Evolutionary conservation across 352 stramenopile genomes (phyloP), one percentile per base, ranked within the genome.

Genomic region (Globisporangium megalacanthum): DNA sequence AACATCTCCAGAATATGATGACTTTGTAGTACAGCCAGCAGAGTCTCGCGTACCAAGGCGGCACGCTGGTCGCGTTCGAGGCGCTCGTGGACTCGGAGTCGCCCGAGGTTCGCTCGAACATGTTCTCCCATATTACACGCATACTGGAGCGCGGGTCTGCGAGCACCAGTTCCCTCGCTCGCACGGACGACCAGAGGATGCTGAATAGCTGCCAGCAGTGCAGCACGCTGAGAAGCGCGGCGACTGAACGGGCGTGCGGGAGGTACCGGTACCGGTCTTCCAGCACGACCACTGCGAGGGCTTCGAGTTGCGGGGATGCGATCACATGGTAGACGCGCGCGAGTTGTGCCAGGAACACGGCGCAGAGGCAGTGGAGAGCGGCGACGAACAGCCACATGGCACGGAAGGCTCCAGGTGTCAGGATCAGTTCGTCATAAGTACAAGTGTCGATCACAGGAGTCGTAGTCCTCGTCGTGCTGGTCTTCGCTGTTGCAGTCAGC

Each of bases 121-220:
- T 6, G 41, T 9, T 46, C 14, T 20, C 15, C 6, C 20, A 10
- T 29, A 29, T 29, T 29, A 4, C 4, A 29, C 4, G 25, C 2
- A 19, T 14, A 20, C 14, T 19, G 15, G 42, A 47, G 9, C 8
- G 44, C n/a, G 5, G 19, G 25, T 55, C 17, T 6, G 44, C 35
- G 9, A 61, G n/a, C 1, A 49, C 36, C 5, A 61, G 47, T n/a
- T 54, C 46, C 20, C 37, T 36, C 35, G 55, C 33, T 31, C 37
- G 33, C 4, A 61, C 19, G 9, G 55, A 54, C 15, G 35, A 11
- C 35, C 37, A 49, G 0, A 54, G 15, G 47, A 54, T 61, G 55
- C 15, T 35, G 19, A 36, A 6, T 1, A 61, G 25, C 14, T 61
- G 55, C 55, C 35, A 54, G 19, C 25, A 61, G 47, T 61, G 36